A percentile compares a stretch with the other conserved stretches of the same genome.
Evolutionary conservation across 371 early-diverging fungal genomes (phyloP).

Genomic region (Basidiobolus meristosporus): DNA sequence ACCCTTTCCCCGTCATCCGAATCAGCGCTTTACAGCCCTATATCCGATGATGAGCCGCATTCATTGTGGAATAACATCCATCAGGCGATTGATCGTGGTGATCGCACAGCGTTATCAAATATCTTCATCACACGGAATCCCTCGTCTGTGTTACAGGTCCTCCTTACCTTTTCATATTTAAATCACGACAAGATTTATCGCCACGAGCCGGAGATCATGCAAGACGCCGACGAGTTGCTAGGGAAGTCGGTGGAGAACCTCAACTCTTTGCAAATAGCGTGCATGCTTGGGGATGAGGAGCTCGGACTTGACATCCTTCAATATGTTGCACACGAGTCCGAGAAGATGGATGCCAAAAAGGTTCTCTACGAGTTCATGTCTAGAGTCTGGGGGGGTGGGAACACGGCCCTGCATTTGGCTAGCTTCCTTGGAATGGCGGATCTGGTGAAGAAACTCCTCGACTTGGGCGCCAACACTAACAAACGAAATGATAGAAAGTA

Average conservation of each 20-base stretch:
- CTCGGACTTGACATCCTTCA: conserved; percentile 33
- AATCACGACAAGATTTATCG: conserved; percentile 24
- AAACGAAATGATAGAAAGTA: conserved; percentile 33
- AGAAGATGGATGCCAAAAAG: conserved; percentile 28
- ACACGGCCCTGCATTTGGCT: conserved; percentile 48
- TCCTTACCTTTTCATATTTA: conserved; percentile 28
- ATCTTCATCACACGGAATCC: conserved; percentile 2
- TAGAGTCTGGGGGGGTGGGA: conserved; percentile 43
- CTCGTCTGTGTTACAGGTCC: conserved; percentile 17
- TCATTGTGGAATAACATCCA: not conserved
- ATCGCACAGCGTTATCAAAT: not conserved
- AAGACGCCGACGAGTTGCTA: conserved; percentile 32
- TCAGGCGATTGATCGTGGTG: not conserved
- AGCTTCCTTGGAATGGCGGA: conserved; percentile 42
- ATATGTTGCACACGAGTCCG: conserved; percentile 25
- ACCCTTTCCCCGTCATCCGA: not conserved
- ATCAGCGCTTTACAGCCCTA: not conserved
- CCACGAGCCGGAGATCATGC: conserved; percentile 27
- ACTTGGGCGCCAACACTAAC: conserved; percentile 28
- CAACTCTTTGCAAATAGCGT: conserved; percentile 39
- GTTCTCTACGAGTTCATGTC: conserved; percentile 45
- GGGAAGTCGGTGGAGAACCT: conserved; percentile 23
- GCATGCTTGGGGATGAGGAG: conserved; percentile 37
- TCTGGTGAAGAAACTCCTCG: conserved; percentile 31
- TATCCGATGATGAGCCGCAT: not conserved